phyloP scores from a whole-genome alignment of 1,284 basidiomycete species.

The Wallemia ichthyophaga region DNA sequence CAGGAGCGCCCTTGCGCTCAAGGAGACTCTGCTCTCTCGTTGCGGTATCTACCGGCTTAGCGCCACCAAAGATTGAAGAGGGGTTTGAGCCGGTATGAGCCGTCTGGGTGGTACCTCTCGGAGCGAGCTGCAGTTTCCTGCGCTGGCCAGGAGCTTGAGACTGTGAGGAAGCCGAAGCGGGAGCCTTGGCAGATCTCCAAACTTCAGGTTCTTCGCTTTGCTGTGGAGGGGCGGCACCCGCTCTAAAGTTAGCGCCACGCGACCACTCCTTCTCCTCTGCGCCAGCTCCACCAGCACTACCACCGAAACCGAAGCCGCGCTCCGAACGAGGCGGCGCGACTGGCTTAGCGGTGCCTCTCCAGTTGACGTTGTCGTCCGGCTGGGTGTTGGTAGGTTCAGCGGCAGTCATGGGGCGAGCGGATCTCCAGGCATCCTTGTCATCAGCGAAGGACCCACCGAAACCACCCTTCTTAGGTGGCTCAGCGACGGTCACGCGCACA shows the following conservation, averaged over 20 bases:
- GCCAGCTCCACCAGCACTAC: background rate
- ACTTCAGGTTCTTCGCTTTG: background rate
- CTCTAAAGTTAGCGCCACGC: background rate
- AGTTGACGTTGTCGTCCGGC: background rate
- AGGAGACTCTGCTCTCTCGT: background rate
- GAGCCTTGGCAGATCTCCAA: background rate
- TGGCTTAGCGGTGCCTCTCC: background rate
- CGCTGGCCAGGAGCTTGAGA: background rate
- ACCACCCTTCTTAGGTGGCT: conserved; percentile 35
- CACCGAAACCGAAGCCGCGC: background rate
- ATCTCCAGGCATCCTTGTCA: background rate
- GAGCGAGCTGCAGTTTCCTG: background rate
- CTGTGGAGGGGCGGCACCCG: background rate
- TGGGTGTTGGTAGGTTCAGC: background rate
- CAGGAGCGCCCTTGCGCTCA: background rate
- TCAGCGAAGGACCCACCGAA: background rate
- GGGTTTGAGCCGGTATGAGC: background rate
- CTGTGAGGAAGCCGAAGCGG: background rate
- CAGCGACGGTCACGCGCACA: conserved; percentile 75
- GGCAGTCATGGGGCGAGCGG: background rate
- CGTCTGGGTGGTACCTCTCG: background rate
- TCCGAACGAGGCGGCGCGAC: background rate
- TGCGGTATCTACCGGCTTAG: background rate
- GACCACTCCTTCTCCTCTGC: background rate
- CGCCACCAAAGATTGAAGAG: background rate